Evolutionary conservation across 148 eudicot genomes (phyloP), one percentile per base, ranked within the genome.

Genomic region (Chenopodium album): DNA sequence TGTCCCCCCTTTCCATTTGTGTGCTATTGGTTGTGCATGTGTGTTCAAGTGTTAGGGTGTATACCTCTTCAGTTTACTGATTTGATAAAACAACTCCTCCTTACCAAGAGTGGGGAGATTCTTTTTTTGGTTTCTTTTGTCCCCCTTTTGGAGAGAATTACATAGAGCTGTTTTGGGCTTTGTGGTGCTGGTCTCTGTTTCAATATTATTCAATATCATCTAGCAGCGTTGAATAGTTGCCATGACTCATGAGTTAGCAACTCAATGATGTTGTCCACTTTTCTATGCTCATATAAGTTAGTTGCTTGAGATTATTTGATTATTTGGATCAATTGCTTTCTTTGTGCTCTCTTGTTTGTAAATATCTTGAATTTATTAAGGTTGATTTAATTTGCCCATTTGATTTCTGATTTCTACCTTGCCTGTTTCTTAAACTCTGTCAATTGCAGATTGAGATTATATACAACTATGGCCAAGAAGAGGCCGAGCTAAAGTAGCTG

Each of bases 391-490:
- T 47, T 78, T 60, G n/a, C 79, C 28, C 23, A 23, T 48, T 71
- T 19, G 66, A 17, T n/a, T 76, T 80, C 34, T 13, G 50, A 41
- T 22, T 20, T 41, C 50, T 62, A 26, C 60, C 60, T 64, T 62
- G 41, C 46, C 46, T 68, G 71, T 19, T 37, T 66, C 46, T 4
- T 47, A 22, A 6, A n/a, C 26, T 76, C 23, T 77, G 66, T 65
- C 29, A 78, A 28, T 79, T 82, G 76, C 87, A 90, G 92, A 82
- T 88, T 73, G 90, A 86, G 82, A 85, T 88, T 46, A 85, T 80
- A 11, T 84, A 85, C 48, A 66, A 87, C 71, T 84, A 83, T 76
- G 90, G 86, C 28, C 82, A 80, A 76, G 92, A 85, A 80, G 80
- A 85, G 66, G 83, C 79, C 31, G 79, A 75, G 80, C 73, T 85